Conservation (phyloP, 225 moss, liverwort and hornwort genomes). For the Pleurozium schreberi region DNA sequence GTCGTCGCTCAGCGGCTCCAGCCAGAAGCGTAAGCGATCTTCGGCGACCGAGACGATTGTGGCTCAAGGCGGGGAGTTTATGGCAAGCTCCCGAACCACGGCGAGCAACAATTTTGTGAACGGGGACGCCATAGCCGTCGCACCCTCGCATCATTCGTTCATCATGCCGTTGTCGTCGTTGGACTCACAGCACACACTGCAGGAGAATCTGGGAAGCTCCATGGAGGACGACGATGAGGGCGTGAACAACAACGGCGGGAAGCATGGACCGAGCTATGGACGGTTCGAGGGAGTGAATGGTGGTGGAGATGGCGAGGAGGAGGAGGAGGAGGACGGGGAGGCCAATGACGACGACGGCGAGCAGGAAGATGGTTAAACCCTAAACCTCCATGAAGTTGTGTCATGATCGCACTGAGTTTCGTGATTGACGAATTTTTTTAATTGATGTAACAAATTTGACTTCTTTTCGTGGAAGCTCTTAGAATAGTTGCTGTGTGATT, state of each 20-base stretch:
- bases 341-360: slow-evolving; percentile 45
- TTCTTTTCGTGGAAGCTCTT: background rate
- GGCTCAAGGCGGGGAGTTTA: slow-evolving; percentile 7
- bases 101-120: slow-evolving; percentile 1
- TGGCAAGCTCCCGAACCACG: slow-evolving; percentile 10
- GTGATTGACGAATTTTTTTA: background rate
- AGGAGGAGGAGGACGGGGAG: slow-evolving; percentile 52
- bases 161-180: slow-evolving; percentile 36
- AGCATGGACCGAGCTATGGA: slow-evolving; percentile 36
- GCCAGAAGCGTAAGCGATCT: slow-evolving; percentile 55
- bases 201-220: slow-evolving; percentile 40
- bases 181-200: slow-evolving; percentile 36
- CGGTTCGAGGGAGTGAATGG: slow-evolving; percentile 42
- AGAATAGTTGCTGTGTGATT: background rate
- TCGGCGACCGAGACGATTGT: slow-evolving; percentile 3
- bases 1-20: slow-evolving; percentile 48
- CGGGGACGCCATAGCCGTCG: background rate
- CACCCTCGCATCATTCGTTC: slow-evolving; percentile 9
- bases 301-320: slow-evolving; percentile 32
- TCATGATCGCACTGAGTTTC: background rate
- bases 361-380: slow-evolving; percentile 47
- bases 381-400: background rate
- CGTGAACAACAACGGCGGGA: slow-evolving; percentile 29
- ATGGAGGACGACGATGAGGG: slow-evolving; percentile 49
- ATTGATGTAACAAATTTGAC: background rate